phyloP scores from a whole-genome alignment of 73 alveolate species.

The Paramecium pentaurelia region DNA sequence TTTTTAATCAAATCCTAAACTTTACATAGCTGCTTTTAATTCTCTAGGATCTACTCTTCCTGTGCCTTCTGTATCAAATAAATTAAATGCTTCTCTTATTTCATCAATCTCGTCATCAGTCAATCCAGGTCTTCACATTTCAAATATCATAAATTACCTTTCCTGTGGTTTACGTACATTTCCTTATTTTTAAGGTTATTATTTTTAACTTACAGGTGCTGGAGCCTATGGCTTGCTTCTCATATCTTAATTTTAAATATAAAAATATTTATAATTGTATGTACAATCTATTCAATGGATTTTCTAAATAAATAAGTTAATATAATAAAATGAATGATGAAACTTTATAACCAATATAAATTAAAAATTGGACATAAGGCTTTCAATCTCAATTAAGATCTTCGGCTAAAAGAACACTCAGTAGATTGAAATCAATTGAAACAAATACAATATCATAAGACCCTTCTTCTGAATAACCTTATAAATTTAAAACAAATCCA shows the following conservation, averaged over 20 bases:
- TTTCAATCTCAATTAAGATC: not conserved
- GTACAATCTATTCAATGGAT: not conserved
- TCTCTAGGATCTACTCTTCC: conserved; percentile 98
- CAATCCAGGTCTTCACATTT: conserved; percentile 76
- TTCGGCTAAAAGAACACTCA: not conserved
- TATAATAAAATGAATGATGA: not conserved
- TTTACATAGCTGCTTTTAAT: conserved; percentile 97
- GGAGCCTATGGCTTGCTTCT: not conserved
- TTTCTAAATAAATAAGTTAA: not conserved
- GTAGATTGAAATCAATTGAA: not conserved
- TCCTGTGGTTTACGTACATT: not conserved
- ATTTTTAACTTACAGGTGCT: not conserved
- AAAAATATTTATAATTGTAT: not conserved
- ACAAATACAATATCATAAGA: not conserved
- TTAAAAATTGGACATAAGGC: not conserved
- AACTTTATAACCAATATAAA: not conserved
- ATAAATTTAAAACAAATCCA: not conserved
- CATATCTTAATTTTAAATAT: not conserved
- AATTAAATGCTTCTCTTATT: conserved; percentile 97
- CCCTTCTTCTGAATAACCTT: not conserved
- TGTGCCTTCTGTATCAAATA: conserved; percentile 94
- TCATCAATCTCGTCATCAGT: conserved; percentile 85
- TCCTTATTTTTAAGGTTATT: not conserved
- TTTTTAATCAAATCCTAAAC: conserved; percentile 94
- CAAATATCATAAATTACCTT: not conserved